phyloP scores from a whole-genome alignment of 805 yeast genomes.

The Wickerhamiella siamensis region DNA sequence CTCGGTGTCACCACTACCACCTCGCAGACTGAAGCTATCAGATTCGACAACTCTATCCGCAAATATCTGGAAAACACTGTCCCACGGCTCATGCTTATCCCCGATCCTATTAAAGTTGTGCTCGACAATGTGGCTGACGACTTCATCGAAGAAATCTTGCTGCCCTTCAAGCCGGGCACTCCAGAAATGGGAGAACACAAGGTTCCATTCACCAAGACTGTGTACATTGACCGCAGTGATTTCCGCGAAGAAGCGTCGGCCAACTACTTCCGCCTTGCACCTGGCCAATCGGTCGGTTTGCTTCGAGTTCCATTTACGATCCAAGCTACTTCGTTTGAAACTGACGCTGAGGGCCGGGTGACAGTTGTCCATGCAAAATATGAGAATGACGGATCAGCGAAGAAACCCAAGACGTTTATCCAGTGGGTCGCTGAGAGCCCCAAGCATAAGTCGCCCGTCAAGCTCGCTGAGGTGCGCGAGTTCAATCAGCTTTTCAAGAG shows the following conservation, averaged over 20 bases:
- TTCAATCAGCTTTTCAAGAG: slow-evolving; percentile 79
- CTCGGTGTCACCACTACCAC: slow-evolving; percentile 93
- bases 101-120: slow-evolving; percentile 72
- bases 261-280: slow-evolving; percentile 88
- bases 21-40: slow-evolving; percentile 74
- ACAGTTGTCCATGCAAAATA: slow-evolving; percentile 64
- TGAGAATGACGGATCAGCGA: slow-evolving; percentile 40
- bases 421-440: slow-evolving; percentile 84
- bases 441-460: slow-evolving; percentile 47
- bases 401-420: slow-evolving; percentile 87
- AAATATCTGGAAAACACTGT: slow-evolving; percentile 76
- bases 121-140: slow-evolving; percentile 71
- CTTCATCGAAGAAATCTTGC: slow-evolving; percentile 49
- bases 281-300: slow-evolving; percentile 88
- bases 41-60: slow-evolving; percentile 85
- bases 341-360: slow-evolving; percentile 48
- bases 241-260: slow-evolving; percentile 45
- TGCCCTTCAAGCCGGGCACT: slow-evolving; percentile 84
- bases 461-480: slow-evolving; percentile 62
- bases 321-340: slow-evolving; percentile 52
- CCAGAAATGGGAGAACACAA: slow-evolving; percentile 60
- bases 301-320: slow-evolving; percentile 80
- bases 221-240: slow-evolving; percentile 82
- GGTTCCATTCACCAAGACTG: slow-evolving; percentile 60
- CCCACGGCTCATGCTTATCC: slow-evolving; percentile 87